Conservation (phyloP, 352 stramenopile species). For the Pythium biforme region DNA sequence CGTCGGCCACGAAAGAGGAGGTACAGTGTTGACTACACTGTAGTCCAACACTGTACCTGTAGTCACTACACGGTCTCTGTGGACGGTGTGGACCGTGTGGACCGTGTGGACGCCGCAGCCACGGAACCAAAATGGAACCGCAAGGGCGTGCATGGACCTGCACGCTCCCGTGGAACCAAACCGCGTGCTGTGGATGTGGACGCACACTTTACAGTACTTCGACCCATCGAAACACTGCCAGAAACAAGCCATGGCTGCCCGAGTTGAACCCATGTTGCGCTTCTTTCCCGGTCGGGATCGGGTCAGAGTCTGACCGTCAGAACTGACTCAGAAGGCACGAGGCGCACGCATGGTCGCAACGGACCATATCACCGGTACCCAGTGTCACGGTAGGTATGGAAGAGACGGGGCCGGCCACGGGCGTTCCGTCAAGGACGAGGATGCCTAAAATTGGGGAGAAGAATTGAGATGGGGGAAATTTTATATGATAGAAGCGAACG, state of each 20-base stretch:
- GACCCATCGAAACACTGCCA: slow-evolving; percentile 7
- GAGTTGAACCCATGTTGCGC: slow-evolving; percentile 4
- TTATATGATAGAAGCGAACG: neutral
- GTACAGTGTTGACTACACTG: neutral
- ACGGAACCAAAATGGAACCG: too few species aligned
- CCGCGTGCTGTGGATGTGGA: too few species aligned
- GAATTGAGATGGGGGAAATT: neutral
- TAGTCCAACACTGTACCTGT: too few species aligned
- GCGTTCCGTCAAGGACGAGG: neutral
- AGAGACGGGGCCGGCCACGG: neutral
- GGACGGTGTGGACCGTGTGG: neutral
- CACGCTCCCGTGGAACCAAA: neutral
- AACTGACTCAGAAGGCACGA: too few species aligned
- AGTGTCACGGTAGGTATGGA: slow-evolving; percentile 6
- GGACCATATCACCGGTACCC: too few species aligned
- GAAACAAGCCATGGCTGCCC: slow-evolving; percentile 1
- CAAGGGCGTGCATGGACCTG: neutral
- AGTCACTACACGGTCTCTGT: too few species aligned
- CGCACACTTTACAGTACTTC: neutral
- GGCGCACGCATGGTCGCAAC: neutral
- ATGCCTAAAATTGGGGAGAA: neutral
- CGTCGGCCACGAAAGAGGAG: neutral
- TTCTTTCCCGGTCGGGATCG: neutral
- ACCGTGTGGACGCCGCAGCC: neutral
- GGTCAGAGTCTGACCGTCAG: too few species aligned